These are phyloP conservation scores for Lasiosphaeria ovina DNA, from an alignment of 495 filamentous ascomycete genomes.

Conservation along the genomic window DNA sequence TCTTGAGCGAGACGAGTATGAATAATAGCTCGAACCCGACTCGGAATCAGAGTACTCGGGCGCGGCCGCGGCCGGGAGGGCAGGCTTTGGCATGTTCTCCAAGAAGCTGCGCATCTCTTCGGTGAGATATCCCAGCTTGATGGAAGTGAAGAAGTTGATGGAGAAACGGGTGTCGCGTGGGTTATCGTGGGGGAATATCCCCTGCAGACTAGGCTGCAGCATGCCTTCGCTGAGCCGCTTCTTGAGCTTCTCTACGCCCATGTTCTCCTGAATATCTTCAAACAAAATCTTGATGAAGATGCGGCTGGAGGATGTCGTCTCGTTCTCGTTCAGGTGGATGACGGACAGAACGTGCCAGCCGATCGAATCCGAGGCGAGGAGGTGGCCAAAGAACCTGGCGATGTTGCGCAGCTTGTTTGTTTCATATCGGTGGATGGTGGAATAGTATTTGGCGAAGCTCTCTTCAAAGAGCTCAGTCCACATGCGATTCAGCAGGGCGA, in stretches of 20 bases:
- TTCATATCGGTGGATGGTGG: slow-evolving; percentile 95
- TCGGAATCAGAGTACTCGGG: slow-evolving; percentile 57
- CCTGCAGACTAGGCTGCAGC: slow-evolving; percentile 73
- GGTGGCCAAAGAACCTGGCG: slow-evolving; percentile 89
- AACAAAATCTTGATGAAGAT: slow-evolving; percentile 99
- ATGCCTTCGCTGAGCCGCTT: slow-evolving; percentile 73
- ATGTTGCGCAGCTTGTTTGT: slow-evolving; percentile 93
- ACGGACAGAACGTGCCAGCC: slow-evolving; percentile 86
- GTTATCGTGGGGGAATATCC: slow-evolving; percentile 88
- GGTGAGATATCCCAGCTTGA: slow-evolving; percentile 90
- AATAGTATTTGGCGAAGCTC: slow-evolving; percentile 88
- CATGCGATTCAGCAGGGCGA: slow-evolving; percentile 89
- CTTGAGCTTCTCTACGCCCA: slow-evolving; percentile 78
- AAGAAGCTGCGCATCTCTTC: slow-evolving; percentile 92
- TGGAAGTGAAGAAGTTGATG: slow-evolving; percentile 98
- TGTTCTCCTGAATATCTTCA: slow-evolving; percentile 82
- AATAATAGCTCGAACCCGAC: slow-evolving; percentile 65
- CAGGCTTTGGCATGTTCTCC: slow-evolving; percentile 79
- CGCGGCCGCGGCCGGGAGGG: slow-evolving; percentile 63
- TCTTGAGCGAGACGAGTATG: slow-evolving; percentile 49
- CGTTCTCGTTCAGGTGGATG: slow-evolving; percentile 91
- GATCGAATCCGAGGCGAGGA: slow-evolving; percentile 81
- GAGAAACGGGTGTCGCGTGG: slow-evolving; percentile 89
- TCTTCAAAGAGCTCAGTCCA: slow-evolving; percentile 92
- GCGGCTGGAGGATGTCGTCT: slow-evolving; percentile 89